Evolutionary conservation across 148 eudicot species (phyloP).

Genomic region (Rhododendron griersonianum): DNA sequence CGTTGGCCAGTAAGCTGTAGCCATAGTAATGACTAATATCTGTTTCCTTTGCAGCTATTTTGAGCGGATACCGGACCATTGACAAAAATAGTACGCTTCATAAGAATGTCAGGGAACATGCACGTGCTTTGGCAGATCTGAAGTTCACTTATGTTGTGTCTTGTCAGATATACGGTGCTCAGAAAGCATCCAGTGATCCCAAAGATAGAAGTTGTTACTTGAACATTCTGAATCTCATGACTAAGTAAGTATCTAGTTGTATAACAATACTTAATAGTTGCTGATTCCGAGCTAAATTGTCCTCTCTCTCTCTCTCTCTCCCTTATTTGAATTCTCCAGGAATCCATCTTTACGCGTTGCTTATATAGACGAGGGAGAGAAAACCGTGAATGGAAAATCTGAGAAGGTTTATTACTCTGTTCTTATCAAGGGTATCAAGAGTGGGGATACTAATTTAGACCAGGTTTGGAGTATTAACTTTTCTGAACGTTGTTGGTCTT

Average conservation of each 20-base stretch:
- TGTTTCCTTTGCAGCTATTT: constrained; percentile 54
- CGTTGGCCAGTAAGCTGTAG: background rate
- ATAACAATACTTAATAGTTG: background rate
- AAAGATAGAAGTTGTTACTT: constrained; percentile 69
- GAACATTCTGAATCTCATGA: constrained; percentile 87
- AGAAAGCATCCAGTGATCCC: constrained; percentile 64
- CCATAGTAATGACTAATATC: constrained; percentile 4
- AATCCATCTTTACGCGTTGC: constrained; percentile 96
- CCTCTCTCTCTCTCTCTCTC: background rate
- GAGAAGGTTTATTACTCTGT: constrained; percentile 89
- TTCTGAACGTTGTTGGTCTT: background rate
- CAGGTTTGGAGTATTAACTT: constrained; percentile 49
- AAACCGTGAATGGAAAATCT: constrained; percentile 47
- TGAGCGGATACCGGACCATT: constrained; percentile 74
- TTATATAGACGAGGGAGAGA: constrained; percentile 92
- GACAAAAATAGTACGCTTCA: constrained; percentile 43
- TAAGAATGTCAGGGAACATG: constrained; percentile 41
- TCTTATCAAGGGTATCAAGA: constrained; percentile 95
- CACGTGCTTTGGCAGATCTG: constrained; percentile 86
- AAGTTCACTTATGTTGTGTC: constrained; percentile 97
- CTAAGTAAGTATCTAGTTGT: constrained; percentile 42
- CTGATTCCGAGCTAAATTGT: background rate
- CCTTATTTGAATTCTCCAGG: constrained; percentile 36
- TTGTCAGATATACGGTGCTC: constrained; percentile 94
- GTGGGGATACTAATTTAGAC: constrained; percentile 77